A percentile compares a stretch with the other conserved stretches of the same genome.
phyloP scores from a whole-genome alignment of 2,329 filamentous ascomycete species.

The Alternaria alternata region DNA sequence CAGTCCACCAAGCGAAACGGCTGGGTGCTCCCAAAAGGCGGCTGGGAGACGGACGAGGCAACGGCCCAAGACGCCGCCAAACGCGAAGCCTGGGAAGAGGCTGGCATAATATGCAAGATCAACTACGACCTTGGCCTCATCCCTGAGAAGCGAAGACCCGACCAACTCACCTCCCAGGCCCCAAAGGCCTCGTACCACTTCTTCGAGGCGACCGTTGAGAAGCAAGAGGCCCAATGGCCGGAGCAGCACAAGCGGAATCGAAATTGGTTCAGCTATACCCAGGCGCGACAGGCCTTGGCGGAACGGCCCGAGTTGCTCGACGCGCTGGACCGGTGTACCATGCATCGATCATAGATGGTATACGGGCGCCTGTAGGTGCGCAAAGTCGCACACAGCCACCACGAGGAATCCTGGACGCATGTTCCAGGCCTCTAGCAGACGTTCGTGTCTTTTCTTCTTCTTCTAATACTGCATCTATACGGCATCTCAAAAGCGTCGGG shows the following conservation, averaged over 20 bases:
- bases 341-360: conserved; percentile 46
- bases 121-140: conserved; percentile 88
- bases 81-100: conserved; percentile 98
- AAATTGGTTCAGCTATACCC: conserved; percentile 85
- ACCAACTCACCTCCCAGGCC: conserved; percentile 63
- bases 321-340: conserved; percentile 81
- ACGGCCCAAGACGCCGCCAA: conserved; percentile 82
- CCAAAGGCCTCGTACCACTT: conserved; percentile 83
- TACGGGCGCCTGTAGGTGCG: conserved; percentile 20
- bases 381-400: conserved; percentile 19
- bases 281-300: conserved; percentile 80
- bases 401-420: background rate
- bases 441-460: conserved; percentile 15
- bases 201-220: conserved; percentile 86
- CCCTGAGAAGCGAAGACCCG: conserved; percentile 73
- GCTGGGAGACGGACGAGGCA: conserved; percentile 94
- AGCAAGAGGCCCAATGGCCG: conserved; percentile 88
- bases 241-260: conserved; percentile 91
- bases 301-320: conserved; percentile 86
- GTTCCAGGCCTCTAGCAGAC: background rate
- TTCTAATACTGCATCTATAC: conserved; percentile 41
- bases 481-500: conserved; percentile 41
- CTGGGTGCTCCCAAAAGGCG: conserved; percentile 97
- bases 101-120: conserved; percentile 86
- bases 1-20: conserved; percentile 89